phyloP scores from a whole-genome alignment of 164 flowering plant species.

The Tinospora cordifolia region DNA sequence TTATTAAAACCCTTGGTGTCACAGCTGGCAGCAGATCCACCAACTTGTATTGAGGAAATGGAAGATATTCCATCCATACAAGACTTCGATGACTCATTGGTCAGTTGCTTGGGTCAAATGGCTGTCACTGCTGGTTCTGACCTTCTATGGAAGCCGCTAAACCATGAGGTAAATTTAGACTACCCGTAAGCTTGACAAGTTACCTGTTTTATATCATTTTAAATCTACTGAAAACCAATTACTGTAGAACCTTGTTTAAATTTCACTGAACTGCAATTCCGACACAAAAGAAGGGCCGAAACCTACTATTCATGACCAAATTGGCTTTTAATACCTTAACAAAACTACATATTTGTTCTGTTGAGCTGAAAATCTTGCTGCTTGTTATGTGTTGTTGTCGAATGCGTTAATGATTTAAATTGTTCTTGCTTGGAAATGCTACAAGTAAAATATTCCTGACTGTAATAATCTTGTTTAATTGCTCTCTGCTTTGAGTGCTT shows the following conservation, averaged over 20 bases:
- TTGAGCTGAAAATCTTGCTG: too few relatives aligned
- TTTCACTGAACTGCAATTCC: background rate
- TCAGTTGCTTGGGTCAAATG: conserved; percentile 85
- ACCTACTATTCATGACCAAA: too few relatives aligned
- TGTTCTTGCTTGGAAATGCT: too few relatives aligned
- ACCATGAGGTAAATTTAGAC: conserved; percentile 58
- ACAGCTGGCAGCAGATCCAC: conserved; percentile 68
- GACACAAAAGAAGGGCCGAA: background rate
- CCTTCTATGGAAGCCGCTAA: conserved; percentile 82
- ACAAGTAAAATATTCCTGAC: too few relatives aligned
- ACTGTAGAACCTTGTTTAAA: too few relatives aligned
- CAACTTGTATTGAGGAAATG: conserved; percentile 37
- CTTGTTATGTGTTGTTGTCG: too few relatives aligned
- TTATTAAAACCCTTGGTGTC: conserved; percentile 77
- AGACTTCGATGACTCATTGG: conserved; percentile 71
- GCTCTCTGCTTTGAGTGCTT: too few relatives aligned
- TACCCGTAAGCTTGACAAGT: background rate
- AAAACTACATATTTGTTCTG: too few relatives aligned
- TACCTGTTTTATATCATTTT: too few relatives aligned
- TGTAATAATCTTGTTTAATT: too few relatives aligned
- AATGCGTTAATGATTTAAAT: too few relatives aligned
- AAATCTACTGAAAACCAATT: background rate
- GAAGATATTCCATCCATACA: conserved; percentile 44
- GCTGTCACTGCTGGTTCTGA: conserved; percentile 80
- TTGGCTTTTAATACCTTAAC: too few relatives aligned